These are phyloP conservation scores for Tolypocladium tundrense DNA, from an alignment of 2,329 filamentous ascomycete genomes.

Conservation along the genomic window DNA sequence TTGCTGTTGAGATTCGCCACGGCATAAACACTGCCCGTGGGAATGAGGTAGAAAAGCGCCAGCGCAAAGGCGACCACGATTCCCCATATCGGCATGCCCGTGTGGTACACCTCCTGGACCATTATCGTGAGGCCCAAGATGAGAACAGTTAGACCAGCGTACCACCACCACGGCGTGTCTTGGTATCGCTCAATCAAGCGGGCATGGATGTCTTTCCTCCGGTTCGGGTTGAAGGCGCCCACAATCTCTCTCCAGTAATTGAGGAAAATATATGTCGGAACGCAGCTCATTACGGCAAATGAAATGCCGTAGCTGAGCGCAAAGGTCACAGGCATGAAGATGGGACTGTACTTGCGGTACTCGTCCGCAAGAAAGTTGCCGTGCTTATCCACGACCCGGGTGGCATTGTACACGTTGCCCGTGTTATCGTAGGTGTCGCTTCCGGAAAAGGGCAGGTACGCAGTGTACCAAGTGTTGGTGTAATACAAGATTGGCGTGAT, in stretches of 20 bases:
- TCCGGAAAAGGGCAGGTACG: slow-evolving; percentile 44
- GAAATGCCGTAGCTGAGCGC: slow-evolving; percentile 29
- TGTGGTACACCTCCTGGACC: not conserved
- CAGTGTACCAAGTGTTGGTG: slow-evolving; percentile 33
- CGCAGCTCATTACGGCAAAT: slow-evolving; percentile 38
- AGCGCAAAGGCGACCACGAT: not conserved
- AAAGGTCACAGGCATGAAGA: slow-evolving; percentile 39
- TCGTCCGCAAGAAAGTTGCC: slow-evolving; percentile 38
- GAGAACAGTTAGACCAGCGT: slow-evolving; percentile 12
- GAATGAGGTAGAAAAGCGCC: not conserved
- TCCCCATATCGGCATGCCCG: not conserved
- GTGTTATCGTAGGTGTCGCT: slow-evolving; percentile 47
- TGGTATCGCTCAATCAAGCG: slow-evolving; percentile 21
- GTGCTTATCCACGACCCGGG: slow-evolving; percentile 35
- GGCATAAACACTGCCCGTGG: not conserved
- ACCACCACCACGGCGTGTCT: slow-evolving; percentile 31
- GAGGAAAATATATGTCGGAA: slow-evolving; percentile 23
- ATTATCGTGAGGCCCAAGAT: not conserved
- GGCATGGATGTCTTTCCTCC: slow-evolving; percentile 26
- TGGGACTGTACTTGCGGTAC: slow-evolving; percentile 41
- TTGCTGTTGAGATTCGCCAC: not conserved
- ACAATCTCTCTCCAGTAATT: slow-evolving; percentile 32
- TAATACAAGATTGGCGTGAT: slow-evolving; percentile 37
- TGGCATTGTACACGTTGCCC: slow-evolving; percentile 37
- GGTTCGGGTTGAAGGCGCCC: slow-evolving; percentile 32